A percentile compares a stretch with the other conserved stretches of the same genome.
These are phyloP conservation scores for Aspergillus fischeri DNA, from an alignment of 2,329 filamentous ascomycete species.

Conservation along the genomic window DNA sequence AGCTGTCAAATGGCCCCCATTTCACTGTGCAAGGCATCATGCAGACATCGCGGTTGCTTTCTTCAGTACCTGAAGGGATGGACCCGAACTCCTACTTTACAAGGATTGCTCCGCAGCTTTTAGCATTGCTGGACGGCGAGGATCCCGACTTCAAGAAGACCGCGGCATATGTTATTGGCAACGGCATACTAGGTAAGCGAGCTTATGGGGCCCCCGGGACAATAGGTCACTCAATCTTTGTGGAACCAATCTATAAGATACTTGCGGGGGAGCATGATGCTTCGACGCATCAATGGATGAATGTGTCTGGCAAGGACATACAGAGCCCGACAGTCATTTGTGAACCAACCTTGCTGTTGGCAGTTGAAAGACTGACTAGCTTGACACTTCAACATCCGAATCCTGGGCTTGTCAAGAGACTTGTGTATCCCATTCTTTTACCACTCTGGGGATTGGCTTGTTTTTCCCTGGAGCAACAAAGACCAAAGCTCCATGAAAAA, in stretches of 20 bases:
- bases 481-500: constrained; percentile 24
- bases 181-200: constrained; percentile 40
- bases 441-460: constrained; percentile 41
- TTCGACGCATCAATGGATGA: constrained; percentile 26
- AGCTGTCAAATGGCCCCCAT: constrained; percentile 31
- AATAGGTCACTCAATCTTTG: constrained; percentile 39
- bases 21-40: constrained; percentile 43
- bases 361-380: constrained; percentile 32
- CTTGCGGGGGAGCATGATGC: constrained; percentile 31
- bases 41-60: constrained; percentile 40
- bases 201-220: constrained; percentile 37
- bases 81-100: constrained; percentile 34
- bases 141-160: constrained; percentile 38
- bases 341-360: constrained; percentile 24
- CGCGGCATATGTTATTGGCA: constrained; percentile 42
- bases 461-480: constrained; percentile 30
- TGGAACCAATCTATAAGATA: constrained; percentile 37
- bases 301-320: neutral
- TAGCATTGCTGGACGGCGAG: constrained; percentile 37
- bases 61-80: constrained; percentile 38
- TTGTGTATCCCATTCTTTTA: constrained; percentile 37
- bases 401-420: constrained; percentile 39
- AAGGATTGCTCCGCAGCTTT: constrained; percentile 37
- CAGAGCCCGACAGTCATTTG: constrained; percentile 19
- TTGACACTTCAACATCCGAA: constrained; percentile 41